Base-by-base conservation (phyloP, 2,329 filamentous ascomycete genomes). In the Aspergillus intermedius region DNA sequence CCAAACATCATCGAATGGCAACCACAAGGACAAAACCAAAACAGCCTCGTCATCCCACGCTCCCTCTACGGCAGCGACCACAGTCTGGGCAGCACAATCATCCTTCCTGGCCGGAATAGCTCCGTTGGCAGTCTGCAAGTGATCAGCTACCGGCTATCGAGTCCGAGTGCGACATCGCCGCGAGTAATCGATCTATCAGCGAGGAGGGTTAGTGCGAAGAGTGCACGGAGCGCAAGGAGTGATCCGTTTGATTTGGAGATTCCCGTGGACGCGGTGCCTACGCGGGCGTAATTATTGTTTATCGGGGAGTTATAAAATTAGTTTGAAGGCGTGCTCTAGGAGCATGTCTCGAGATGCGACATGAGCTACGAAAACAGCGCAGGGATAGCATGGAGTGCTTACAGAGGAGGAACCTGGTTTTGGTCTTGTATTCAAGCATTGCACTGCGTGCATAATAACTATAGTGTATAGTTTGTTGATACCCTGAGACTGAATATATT, bases 161-260 rank as follows among this genome's bases (percentile, higher is more conserved):
- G 42, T 45, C 42, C 44, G n/a, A 44, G 40, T 22, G 45, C 23
- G 15, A 15, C 25, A 9, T 2, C 10, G 8, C 37, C 44, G 13
- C 32, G 47, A 21, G 42, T 47, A 5, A 49, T 53, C 7, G 48
- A 51, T 23, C 30, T 49, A 23, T 40, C 49, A 3, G 42, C 54
- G 45, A 50, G 39, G 42, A 57, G 54, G 10, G 49, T 54, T 15
- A 67, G 59, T 42, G 60, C 55, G n/a, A 59, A 62, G 30, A 67
- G 64, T 47, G 59, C 25, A 12, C 10, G 25, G 25, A 30, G 25
- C 42, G 60, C 55, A 17, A 59, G 62, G 30, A 67, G 64, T 47
- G 60, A 70, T 34, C 62, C 67, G 0, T 70, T 69, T 44, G 67
- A 70, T 47, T 48, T 70, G 25, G 64, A 69, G 46, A 37, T 52